A percentile compares a stretch with the other conserved stretches of the same genome.
phyloP scores from a whole-genome alignment of 2,329 filamentous ascomycete species.

The Scedosporium dehoogii region DNA sequence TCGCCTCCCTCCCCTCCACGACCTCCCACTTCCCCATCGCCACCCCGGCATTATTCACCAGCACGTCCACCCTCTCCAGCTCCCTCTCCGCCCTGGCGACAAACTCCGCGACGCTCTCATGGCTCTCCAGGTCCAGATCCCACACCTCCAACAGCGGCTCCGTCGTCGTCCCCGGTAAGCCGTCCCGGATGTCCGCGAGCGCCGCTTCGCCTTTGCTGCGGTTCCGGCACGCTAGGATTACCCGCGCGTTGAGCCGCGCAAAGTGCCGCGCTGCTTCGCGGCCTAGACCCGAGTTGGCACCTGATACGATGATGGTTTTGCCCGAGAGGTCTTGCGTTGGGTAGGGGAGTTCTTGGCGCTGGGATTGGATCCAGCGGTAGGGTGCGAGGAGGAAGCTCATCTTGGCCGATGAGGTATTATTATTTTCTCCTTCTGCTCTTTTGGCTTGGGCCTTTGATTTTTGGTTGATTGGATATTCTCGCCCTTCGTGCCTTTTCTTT shows the following conservation, averaged over 20 bases:
- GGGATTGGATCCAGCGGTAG: not conserved
- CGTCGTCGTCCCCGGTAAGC: not conserved
- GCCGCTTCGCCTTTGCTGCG: constrained; percentile 17
- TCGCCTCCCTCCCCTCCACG: constrained; percentile 35
- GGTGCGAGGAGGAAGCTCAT: not conserved
- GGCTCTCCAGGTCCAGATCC: not conserved
- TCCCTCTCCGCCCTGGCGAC: constrained; percentile 21
- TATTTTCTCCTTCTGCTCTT: not conserved
- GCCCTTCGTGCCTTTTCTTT: too few species aligned
- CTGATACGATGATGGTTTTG: constrained; percentile 26
- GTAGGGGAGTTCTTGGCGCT: constrained; percentile 10
- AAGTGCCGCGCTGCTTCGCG: constrained; percentile 27
- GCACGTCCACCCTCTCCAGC: constrained; percentile 32
- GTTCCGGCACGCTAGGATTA: constrained; percentile 27
- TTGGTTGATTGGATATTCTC: too few species aligned
- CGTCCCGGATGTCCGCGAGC: constrained; percentile 22
- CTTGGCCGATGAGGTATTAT: not conserved
- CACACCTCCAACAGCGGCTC: not conserved
- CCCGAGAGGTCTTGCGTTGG: constrained; percentile 17
- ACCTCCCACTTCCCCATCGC: constrained; percentile 20
- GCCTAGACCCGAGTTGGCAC: constrained; percentile 27
- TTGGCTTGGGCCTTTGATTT: too few species aligned
- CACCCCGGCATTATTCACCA: constrained; percentile 32
- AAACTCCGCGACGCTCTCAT: constrained; percentile 31
- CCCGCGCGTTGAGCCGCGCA: constrained; percentile 20